Evolutionary conservation across 2,329 filamentous ascomycete genomes (phyloP).

Genomic region (Erysiphe pulchra): DNA sequence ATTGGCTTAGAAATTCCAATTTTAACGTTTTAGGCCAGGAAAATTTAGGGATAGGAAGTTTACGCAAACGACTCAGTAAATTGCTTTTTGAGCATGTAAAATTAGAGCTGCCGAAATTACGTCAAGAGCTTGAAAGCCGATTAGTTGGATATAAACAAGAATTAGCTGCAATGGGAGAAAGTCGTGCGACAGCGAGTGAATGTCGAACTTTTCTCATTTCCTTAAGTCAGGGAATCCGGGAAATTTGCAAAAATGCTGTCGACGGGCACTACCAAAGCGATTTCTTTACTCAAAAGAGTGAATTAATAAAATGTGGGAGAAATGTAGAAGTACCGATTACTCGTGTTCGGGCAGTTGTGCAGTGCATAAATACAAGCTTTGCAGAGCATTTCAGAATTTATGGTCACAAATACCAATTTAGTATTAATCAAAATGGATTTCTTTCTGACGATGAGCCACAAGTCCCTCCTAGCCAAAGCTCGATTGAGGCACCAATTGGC

Average conservation of each 20-base stretch:
- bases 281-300: constrained; percentile 8
- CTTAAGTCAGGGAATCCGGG: constrained; percentile 10
- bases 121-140: constrained; percentile 5
- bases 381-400: constrained; percentile 6
- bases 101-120: constrained; percentile 10
- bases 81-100: constrained; percentile 13
- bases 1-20: constrained; percentile 9
- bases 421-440: not conserved
- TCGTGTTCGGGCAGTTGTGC: constrained; percentile 11
- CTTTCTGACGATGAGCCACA: not conserved
- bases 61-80: constrained; percentile 7
- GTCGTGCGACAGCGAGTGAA: constrained; percentile 4
- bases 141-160: constrained; percentile 1
- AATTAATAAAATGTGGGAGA: not conserved
- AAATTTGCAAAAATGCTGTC: constrained; percentile 12
- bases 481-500: not conserved
- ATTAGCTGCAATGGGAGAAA: constrained; percentile 3
- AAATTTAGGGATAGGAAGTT: constrained; percentile 8
- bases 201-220: constrained; percentile 9
- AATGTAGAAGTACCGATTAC: constrained; percentile 3
- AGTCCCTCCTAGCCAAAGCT: not conserved
- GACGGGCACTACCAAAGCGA: constrained; percentile 13
- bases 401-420: constrained; percentile 12
- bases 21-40: constrained; percentile 9
- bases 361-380: constrained; percentile 12